Evolutionary conservation across 768 basidiomycete species (phyloP).

Genomic region (Boletus sp.): DNA sequence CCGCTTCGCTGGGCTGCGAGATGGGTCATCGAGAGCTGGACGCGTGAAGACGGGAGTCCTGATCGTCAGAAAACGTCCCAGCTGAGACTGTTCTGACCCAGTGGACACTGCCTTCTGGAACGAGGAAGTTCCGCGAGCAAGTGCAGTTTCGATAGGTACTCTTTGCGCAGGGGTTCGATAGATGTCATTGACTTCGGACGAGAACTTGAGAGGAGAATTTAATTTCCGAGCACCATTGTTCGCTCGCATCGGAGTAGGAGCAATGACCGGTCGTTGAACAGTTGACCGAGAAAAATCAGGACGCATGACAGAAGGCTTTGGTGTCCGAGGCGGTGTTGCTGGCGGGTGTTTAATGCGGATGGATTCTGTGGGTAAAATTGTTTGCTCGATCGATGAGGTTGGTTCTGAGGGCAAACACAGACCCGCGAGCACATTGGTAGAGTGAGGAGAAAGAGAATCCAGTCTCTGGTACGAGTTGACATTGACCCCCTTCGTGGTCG

Average conservation of each 20-base stretch:
- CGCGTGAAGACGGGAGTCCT: constrained; percentile 41
- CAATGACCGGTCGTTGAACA: constrained; percentile 29
- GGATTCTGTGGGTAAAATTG: constrained; percentile 4
- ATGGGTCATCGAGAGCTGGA: constrained; percentile 38
- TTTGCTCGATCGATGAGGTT: constrained; percentile 16
- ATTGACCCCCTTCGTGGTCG: constrained; percentile 17
- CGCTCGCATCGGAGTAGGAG: constrained; percentile 29
- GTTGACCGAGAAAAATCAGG: constrained; percentile 18
- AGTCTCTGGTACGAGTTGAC: constrained; percentile 40
- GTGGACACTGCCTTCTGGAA: constrained; percentile 41
- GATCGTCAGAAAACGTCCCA: constrained; percentile 12
- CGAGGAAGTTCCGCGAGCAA: constrained; percentile 50
- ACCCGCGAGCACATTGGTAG: constrained; percentile 42
- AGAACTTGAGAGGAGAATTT: constrained; percentile 35
- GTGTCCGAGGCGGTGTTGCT: constrained; percentile 18
- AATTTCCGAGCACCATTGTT: constrained; percentile 5
- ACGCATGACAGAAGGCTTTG: constrained; percentile 9
- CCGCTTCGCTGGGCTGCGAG: constrained; percentile 36
- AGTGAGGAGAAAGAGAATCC: constrained; percentile 60
- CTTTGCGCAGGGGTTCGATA: constrained; percentile 63
- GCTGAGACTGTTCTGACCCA: constrained; percentile 19
- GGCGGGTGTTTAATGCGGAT: constrained; percentile 19
- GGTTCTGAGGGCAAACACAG: constrained; percentile 30
- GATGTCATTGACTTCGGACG: constrained; percentile 37
- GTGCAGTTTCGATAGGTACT: constrained; percentile 53